Base-by-base conservation (phyloP, 2,329 filamentous ascomycete genomes). In the Trichoderma lentiforme region DNA sequence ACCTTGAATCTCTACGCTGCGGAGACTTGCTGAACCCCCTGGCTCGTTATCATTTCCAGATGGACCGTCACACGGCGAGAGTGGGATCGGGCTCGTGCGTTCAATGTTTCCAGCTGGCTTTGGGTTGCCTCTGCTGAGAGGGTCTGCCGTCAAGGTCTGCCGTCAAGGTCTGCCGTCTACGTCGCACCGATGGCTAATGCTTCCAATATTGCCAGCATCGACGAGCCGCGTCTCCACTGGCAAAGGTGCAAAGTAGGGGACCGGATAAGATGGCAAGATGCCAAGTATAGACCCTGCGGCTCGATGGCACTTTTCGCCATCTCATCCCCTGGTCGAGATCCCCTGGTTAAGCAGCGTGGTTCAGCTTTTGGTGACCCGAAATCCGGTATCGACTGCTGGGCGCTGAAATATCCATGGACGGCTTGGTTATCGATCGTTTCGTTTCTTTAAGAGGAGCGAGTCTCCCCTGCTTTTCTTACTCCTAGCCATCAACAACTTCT, bases 141-240 rank as follows among this genome's bases (percentile, higher is more conserved):
- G 7, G 28, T 15, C 66, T 43, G 47, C 56, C 57, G 66, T 62
- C 36, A 36, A 36, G 7, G 28, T 11, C 66, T 43, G 47, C 56
- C 57, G 66, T 62, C 28, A n/a, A 36, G 7, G 28, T 11, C 66
- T 43, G 47, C 56, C 57, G 66, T 62, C 28, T 15, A 53, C 34
- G 66, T 70, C 66, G 66, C 36, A 62, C 57, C 18, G 39, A 36
- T 18, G 66, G 57, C 57, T 53, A 24, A 30, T 28, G 28, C 39
- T 62, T 70, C 12, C 56, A 47, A 60, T 62, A 36, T 64, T 51
- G 26, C 24, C 39, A 51, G 53, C 65, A n/a, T 57, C 65, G 39
- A 18, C 65, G 39, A 57, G 53, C 65, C 56, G 56, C 18, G 56
- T 60, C 65, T 68, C 65, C 65, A 68, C 65, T 15, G 26, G 53